Evolutionary conservation across 768 basidiomycete genomes (phyloP).

Genomic region (Calocybe indica): DNA sequence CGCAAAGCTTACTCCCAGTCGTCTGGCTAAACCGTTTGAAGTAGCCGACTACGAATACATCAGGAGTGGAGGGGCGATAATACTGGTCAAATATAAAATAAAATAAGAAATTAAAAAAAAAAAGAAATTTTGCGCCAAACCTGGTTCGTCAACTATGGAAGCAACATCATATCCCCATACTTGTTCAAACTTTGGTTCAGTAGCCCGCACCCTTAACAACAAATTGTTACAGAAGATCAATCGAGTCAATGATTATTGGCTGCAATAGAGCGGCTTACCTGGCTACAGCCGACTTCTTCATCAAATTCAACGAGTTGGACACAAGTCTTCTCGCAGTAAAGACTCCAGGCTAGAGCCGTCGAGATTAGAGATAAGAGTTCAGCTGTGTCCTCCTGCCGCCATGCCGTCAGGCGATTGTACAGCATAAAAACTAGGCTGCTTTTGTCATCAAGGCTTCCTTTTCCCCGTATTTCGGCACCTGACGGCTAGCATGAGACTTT

Average conservation of each 20-base stretch:
- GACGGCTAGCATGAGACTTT: neutral
- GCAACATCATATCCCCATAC: too few species aligned
- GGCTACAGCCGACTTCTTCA: constrained; percentile 56
- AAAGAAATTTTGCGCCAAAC: too few species aligned
- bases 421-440: constrained; percentile 63
- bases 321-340: constrained; percentile 54
- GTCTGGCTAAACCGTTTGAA: too few species aligned
- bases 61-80: too few species aligned
- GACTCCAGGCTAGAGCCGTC: constrained; percentile 47
- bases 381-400: neutral
- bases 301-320: constrained; percentile 72
- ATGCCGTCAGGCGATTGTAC: constrained; percentile 23
- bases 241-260: too few species aligned
- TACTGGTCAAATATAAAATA: too few species aligned
- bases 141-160: too few species aligned
- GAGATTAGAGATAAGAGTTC: constrained; percentile 15
- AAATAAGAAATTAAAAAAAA: too few species aligned
- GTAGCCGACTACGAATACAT: too few species aligned
- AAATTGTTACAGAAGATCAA: too few species aligned
- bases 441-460: constrained; percentile 75
- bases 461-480: constrained; percentile 64
- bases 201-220: too few species aligned
- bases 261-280: constrained; percentile 21
- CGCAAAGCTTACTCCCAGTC: constrained; percentile 47
- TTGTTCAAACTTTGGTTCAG: too few species aligned